Evolutionary conservation across 2,329 filamentous ascomycete species (phyloP), one percentile per base, ranked within the genome.

Genomic region (Huntiella decipiens): DNA sequence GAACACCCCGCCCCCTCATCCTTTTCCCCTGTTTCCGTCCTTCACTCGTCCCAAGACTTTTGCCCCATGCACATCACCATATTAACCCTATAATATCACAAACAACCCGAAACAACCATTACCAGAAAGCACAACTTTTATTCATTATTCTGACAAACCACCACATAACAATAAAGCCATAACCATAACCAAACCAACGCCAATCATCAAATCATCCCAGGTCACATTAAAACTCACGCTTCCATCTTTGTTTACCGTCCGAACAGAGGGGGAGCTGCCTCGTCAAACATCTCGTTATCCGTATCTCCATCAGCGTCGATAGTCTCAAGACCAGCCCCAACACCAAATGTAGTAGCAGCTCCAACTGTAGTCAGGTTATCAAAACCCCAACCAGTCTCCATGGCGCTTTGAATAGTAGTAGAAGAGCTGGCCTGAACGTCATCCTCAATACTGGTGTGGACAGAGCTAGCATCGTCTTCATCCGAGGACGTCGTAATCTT

Each of bases 381-480:
- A 51, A 74, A 74, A 51, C 55, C 67, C 71, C 71, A 74, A 32
- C 54, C 52, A 49, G 64, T 59, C 16, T 55, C 55, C 36, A 62
- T 50, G 12, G 60, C 57, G 35, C 55, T 56, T 32, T 56, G 44
- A n/a, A 50, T 36, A 53, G 53, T 49, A 57, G 51, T 5, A 50
- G 50, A 56, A 53, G 22, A 37, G 34, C 41, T 43, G 38, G 61
- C 22, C 57, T 52, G 49, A 65, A 54, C 63, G 51, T 73, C 69
- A 38, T 71, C 67, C 48, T 71, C 68, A 47, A 68, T 64, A 51
- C 63, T 68, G 38, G 58, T 56, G 12, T 63, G 66, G 19, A 67
- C 55, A 1, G 59, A 47, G 2, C 61, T 61, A 4, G 58, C 54
- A 2, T 54, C 58, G 6, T 59, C 60, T 4, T 53, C 51, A 58